A percentile compares a stretch with the other conserved stretches of the same genome.
These are phyloP conservation scores for Chlorella sp. DNA, from an alignment of 139 green algal genomes.

Conservation along the genomic window DNA sequence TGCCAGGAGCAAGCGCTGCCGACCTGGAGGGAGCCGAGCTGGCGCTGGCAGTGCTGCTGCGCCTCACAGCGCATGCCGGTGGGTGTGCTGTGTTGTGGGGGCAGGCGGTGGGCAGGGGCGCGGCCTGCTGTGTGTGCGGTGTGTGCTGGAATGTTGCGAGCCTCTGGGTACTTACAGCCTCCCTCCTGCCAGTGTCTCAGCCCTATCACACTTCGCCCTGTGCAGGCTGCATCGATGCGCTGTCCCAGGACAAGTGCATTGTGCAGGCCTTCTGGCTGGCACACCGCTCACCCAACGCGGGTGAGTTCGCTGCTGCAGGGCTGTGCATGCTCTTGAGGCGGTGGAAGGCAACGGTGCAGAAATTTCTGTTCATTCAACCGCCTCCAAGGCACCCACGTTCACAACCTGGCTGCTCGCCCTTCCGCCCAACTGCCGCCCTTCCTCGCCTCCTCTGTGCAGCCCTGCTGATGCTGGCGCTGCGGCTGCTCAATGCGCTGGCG, in stretches of 20 bases:
- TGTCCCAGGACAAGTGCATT: conserved; percentile 60
- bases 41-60: conserved; percentile 64
- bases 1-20: not conserved
- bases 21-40: conserved; percentile 40
- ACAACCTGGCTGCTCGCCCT: not conserved
- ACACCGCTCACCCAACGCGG: conserved; percentile 55
- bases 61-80: conserved; percentile 63
- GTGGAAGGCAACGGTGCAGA: too few relatives aligned
- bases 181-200: too few relatives aligned
- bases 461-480: conserved; percentile 56
- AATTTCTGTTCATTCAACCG: too few relatives aligned
- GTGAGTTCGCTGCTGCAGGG: not conserved
- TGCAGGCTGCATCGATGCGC: conserved; percentile 68
- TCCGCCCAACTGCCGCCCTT: too few relatives aligned
- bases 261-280: conserved; percentile 67
- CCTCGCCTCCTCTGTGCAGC: too few relatives aligned
- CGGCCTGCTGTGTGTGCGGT: not conserved
- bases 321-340: not conserved
- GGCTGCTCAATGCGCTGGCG: conserved; percentile 68
- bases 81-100: too few relatives aligned
- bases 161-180: too few relatives aligned
- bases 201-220: too few relatives aligned
- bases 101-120: not conserved
- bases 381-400: not conserved
- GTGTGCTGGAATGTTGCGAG: too few relatives aligned